Evolutionary conservation across 495 filamentous ascomycete genomes (phyloP), one percentile per base, ranked within the genome.

Genomic region (Penicillium mononematosum): DNA sequence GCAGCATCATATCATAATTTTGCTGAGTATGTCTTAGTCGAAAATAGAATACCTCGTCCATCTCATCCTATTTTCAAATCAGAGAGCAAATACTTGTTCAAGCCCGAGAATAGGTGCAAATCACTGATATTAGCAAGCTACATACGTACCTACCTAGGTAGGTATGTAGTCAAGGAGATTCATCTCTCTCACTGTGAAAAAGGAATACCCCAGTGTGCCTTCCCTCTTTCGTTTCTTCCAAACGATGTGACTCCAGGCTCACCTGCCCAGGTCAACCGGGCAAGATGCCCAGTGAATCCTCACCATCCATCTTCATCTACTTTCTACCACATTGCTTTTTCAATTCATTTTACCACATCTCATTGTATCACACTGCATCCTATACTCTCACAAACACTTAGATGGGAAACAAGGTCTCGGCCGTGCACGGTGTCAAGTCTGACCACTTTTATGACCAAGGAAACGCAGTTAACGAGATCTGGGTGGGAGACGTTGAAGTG

Each of bases 381-480:
- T 0, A n/a, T 22, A n/a, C 29, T 17, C 14, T 3, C 2, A 0
- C 20, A 9, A 22, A 48, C 3, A 1, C n/a, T 1, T 29, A 12
- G 5, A 75, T 75, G 73, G 73, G 73, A 20, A 58, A 72, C 25
- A 74, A 74, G 42, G 4, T 75, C 22, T 69, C 73, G 5, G 68
- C 58, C 4, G 51, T 74, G n/a, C 47, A 55, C 22, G 71, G 70
- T 1, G 73, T 75, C 34, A 70, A 64, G 24, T 72, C 73, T 0
- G 59, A 61, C 16, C 56, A 72, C 25, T 71, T 64, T 62, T 70
- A 68, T 54, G 42, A 68, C 11, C 71, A 64, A 9, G 69, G 71
- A 1, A 75, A 75, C 61, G 73, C 66, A 1, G 69, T 75, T 53
- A 74, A 75, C 61, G 66, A 75, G 22, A 69, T 75, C 53, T 75